Conservation (phyloP, 345 rosid species). For the Cardiospermum halicacabum region DNA sequence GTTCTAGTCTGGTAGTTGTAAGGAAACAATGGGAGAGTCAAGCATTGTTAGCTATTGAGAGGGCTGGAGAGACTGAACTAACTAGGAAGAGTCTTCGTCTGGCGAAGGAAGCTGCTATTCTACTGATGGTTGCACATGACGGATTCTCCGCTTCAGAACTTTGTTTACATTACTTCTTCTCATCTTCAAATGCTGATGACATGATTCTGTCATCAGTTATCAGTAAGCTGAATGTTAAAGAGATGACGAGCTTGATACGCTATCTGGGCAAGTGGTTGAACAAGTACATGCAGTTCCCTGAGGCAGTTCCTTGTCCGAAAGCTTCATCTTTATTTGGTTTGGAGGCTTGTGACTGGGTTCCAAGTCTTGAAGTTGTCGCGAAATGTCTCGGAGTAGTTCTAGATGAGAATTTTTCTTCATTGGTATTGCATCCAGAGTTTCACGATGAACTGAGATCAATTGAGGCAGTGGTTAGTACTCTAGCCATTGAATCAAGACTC, state of each 20-base stretch:
- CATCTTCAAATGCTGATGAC: constrained; percentile 51
- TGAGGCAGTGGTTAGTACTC: constrained; percentile 38
- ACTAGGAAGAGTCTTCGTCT: constrained; percentile 28
- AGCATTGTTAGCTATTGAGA: constrained; percentile 52
- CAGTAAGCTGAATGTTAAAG: constrained; percentile 57
- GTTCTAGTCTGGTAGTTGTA: constrained; percentile 45
- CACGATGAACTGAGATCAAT: constrained; percentile 64
- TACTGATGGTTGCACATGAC: constrained; percentile 84
- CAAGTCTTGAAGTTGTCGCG: constrained; percentile 56
- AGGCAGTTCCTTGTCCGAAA: constrained; percentile 64
- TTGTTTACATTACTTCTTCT: constrained; percentile 72
- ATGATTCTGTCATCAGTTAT: constrained; percentile 55
- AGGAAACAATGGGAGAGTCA: constrained; percentile 73
- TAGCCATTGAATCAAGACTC: constrained; percentile 59
- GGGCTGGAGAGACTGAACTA: constrained; percentile 31
- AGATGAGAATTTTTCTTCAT: constrained; percentile 69
- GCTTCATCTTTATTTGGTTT: constrained; percentile 48
- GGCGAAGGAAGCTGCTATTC: constrained; percentile 67
- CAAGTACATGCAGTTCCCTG: constrained; percentile 76
- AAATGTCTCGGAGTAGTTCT: constrained; percentile 59
- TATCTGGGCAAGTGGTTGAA: constrained; percentile 78
- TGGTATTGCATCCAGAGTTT: constrained; percentile 62
- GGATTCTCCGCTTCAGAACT: constrained; percentile 65
- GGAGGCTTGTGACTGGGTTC: constrained; percentile 73
- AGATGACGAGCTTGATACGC: constrained; percentile 50